phyloP scores from a whole-genome alignment of 768 basidiomycete species.

The Sutorius australiensis region DNA sequence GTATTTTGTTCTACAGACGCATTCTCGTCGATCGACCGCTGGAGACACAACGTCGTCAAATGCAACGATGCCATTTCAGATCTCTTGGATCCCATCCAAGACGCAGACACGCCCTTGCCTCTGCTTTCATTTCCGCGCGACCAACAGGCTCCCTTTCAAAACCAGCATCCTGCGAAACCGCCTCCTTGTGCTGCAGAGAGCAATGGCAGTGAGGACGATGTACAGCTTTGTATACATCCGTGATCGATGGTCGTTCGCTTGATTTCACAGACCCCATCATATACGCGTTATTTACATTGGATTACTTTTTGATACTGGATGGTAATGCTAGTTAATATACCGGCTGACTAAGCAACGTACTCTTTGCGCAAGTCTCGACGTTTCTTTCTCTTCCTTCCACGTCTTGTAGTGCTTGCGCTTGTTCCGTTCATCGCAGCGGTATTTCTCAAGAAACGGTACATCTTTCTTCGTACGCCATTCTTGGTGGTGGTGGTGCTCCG shows the following conservation, averaged over 20 bases:
- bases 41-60: slow-evolving; percentile 19
- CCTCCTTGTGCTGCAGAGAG: background rate
- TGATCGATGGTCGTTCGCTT: background rate
- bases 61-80: background rate
- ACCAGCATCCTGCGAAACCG: background rate
- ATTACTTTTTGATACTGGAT: too few relatives aligned
- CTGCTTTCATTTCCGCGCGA: slow-evolving; percentile 12
- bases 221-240: slow-evolving; percentile 15
- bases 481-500: slow-evolving; percentile 3
- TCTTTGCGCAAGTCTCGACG: background rate
- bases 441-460: background rate
- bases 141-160: background rate
- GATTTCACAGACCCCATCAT: background rate
- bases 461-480: background rate
- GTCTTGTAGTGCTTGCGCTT: background rate
- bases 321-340: too few relatives aligned
- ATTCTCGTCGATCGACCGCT: slow-evolving; percentile 20
- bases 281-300: too few relatives aligned
- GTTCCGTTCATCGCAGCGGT: background rate
- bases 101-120: slow-evolving; percentile 4
- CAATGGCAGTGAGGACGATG: slow-evolving; percentile 7
- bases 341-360: slow-evolving; percentile 18
- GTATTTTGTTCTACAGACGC: slow-evolving; percentile 21
- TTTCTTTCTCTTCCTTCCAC: background rate
- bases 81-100: slow-evolving; percentile 19